Percentiles rank a stretch among this genome's conserved stretches.
phyloP scores from a whole-genome alignment of 441 rosid genomes.

The Populus tomentosa region DNA sequence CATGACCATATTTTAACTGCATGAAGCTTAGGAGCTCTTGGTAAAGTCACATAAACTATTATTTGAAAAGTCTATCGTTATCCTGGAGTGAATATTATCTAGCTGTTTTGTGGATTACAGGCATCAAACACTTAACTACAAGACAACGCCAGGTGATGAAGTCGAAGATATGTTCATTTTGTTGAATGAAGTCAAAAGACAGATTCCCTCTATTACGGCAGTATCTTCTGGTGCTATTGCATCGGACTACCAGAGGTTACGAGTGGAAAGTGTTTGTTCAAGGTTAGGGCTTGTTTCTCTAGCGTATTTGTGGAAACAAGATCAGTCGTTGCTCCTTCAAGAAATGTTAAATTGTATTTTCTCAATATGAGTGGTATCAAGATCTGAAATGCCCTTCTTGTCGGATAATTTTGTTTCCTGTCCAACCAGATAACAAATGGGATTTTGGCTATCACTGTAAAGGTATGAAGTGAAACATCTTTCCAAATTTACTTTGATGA shows the following conservation, averaged over 20 bases:
- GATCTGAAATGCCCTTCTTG: constrained; percentile 7
- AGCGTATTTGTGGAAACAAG: constrained; percentile 97
- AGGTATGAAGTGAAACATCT: constrained; percentile 42
- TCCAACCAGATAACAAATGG: constrained; percentile 56
- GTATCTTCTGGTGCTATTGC: constrained; percentile 98
- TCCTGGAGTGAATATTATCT: not conserved
- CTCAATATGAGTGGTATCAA: constrained; percentile 7
- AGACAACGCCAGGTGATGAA: constrained; percentile 76
- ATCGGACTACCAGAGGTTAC: constrained; percentile 88
- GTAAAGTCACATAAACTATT: not conserved
- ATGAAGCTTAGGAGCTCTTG: not conserved
- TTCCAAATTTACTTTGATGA: not conserved
- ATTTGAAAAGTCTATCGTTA: not conserved
- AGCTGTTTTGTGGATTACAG: constrained; percentile 24
- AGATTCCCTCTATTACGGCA: constrained; percentile 72
- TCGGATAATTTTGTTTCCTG: constrained; percentile 10
- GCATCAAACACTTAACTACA: constrained; percentile 75
- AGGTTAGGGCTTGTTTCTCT: constrained; percentile 98
- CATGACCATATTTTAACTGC: not conserved
- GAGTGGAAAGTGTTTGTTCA: constrained; percentile 96
- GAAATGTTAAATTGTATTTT: constrained; percentile 71
- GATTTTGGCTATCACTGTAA: constrained; percentile 71
- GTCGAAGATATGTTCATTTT: constrained; percentile 94
- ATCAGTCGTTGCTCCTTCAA: constrained; percentile 87
- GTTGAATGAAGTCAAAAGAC: constrained; percentile 73